Conservation (phyloP, 1,139 yeast genomes). For the Hyphopichia fennica region DNA sequence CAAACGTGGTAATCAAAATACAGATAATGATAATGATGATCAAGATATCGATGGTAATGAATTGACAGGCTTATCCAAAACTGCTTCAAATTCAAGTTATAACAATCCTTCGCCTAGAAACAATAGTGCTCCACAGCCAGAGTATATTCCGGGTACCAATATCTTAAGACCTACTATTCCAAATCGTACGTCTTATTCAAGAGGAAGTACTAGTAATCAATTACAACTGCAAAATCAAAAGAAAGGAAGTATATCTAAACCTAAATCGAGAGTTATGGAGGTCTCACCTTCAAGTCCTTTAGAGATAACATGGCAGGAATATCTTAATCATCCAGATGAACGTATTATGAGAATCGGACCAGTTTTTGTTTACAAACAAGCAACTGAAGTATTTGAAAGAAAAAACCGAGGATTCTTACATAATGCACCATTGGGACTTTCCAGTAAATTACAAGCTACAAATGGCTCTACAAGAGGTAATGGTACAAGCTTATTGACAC, state of each 20-base stretch:
- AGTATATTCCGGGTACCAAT: constrained; percentile 58
- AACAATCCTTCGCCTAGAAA: constrained; percentile 5
- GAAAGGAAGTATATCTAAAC: constrained; percentile 15
- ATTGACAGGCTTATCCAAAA: not conserved
- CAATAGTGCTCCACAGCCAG: constrained; percentile 14
- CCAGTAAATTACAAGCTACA: constrained; percentile 21
- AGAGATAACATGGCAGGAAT: constrained; percentile 69
- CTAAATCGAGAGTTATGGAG: constrained; percentile 35
- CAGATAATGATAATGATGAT: constrained; percentile 8
- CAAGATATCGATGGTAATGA: constrained; percentile 11
- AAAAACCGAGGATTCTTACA: constrained; percentile 56
- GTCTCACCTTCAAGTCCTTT: constrained; percentile 56
- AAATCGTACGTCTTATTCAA: constrained; percentile 34
- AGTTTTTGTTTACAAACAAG: constrained; percentile 33
- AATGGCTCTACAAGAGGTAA: constrained; percentile 17
- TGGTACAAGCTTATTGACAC: constrained; percentile 41
- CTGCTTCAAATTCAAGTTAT: constrained; percentile 4
- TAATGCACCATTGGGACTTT: constrained; percentile 57
- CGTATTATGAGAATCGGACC: constrained; percentile 68
- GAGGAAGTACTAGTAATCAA: constrained; percentile 6
- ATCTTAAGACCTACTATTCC: constrained; percentile 54
- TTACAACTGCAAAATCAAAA: constrained; percentile 9
- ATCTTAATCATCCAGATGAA: constrained; percentile 64
- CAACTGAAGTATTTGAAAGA: constrained; percentile 54
- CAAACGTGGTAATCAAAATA: constrained; percentile 10